A percentile compares a stretch with the other conserved stretches of the same genome.
Conservation (phyloP, 768 basidiomycete genomes). For the Boletales sp. region DNA sequence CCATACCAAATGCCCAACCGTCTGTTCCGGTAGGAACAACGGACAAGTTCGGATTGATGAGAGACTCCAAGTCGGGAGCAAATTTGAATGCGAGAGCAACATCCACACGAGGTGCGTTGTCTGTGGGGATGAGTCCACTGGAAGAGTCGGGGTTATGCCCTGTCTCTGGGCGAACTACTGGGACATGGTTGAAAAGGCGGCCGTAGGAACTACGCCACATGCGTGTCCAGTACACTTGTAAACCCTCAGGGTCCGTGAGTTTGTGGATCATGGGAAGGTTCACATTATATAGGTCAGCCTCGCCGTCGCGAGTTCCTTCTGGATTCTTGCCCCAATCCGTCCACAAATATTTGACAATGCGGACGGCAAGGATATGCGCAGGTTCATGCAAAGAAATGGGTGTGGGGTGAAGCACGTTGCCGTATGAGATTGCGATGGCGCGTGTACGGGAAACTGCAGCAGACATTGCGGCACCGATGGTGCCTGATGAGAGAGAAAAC, state of each 20-base stretch:
- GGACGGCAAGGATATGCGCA: conserved; percentile 65
- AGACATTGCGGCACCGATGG: conserved; percentile 87
- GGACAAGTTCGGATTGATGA: conserved; percentile 58
- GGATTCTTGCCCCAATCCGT: conserved; percentile 78
- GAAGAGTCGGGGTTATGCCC: conserved; percentile 42
- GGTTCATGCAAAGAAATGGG: conserved; percentile 57
- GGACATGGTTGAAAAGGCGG: conserved; percentile 62
- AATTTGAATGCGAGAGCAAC: conserved; percentile 67
- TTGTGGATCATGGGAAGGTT: conserved; percentile 82
- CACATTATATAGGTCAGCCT: conserved; percentile 80
- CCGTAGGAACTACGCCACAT: conserved; percentile 88
- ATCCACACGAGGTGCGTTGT: conserved; percentile 14
- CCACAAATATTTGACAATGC: conserved; percentile 76
- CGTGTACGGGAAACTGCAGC: conserved; percentile 67
- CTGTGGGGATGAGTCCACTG: background rate
- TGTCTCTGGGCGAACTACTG: conserved; percentile 15
- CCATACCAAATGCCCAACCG: conserved; percentile 72
- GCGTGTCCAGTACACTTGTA: conserved; percentile 74
- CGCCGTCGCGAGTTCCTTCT: conserved; percentile 51
- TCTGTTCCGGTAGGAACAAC: conserved; percentile 76
- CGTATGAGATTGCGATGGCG: conserved; percentile 87
- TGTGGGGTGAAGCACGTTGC: conserved; percentile 68
- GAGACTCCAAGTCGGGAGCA: conserved; percentile 62
- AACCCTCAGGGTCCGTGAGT: conserved; percentile 53
- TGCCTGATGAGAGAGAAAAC: conserved; percentile 87